phyloP scores from a whole-genome alignment of 306 rosid species.

The cucumber (Cucumis sativus) region DNA sequence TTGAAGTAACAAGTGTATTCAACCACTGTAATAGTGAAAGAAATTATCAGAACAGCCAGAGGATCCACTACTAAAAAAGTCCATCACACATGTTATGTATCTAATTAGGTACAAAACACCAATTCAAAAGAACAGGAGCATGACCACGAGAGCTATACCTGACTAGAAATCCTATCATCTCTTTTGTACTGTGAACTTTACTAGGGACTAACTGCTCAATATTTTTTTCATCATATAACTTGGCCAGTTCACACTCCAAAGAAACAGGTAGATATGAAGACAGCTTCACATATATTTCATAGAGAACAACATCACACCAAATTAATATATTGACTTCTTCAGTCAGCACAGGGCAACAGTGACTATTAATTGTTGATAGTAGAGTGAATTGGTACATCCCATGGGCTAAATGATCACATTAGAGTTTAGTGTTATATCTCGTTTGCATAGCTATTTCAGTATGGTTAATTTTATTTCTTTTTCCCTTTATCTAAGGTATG shows the following conservation, averaged over 20 bases:
- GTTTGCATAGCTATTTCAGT: not conserved
- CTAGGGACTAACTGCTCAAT: not conserved
- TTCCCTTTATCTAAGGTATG: not conserved
- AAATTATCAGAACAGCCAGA: not conserved
- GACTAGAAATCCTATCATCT: not conserved
- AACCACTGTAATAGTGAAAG: not conserved
- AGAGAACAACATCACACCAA: not conserved
- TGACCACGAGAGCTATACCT: not conserved
- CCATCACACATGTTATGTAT: not conserved
- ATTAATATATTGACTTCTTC: not conserved
- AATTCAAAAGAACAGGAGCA: not conserved
- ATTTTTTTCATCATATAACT: not conserved
- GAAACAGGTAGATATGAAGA: too few species aligned
- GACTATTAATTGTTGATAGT: not conserved
- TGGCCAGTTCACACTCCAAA: not conserved
- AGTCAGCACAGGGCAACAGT: not conserved
- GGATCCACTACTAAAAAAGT: not conserved
- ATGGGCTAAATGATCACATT: not conserved
- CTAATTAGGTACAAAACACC: not conserved
- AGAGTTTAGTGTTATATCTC: not conserved
- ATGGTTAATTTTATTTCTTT: not conserved
- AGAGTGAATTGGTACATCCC: not conserved
- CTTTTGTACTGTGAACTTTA: not conserved
- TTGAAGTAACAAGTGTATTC: not conserved
- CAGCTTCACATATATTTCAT: not conserved